These are phyloP conservation scores for Penicillium verhagenii DNA, from an alignment of 495 filamentous ascomycete species.

Conservation along the genomic window DNA sequence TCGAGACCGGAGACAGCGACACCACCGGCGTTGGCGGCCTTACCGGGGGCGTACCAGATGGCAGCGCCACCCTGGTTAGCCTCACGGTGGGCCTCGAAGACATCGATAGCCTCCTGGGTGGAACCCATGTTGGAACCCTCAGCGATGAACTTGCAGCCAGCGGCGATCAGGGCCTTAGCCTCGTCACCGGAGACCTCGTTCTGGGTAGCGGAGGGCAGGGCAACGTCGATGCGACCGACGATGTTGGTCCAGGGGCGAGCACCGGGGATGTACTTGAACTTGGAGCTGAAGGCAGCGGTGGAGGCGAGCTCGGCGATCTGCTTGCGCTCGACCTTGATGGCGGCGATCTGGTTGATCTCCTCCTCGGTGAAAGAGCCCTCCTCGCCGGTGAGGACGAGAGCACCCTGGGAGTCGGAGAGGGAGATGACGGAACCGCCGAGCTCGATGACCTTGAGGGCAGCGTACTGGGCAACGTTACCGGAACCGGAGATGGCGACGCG, in stretches of 20 bases:
- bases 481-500: conserved; percentile 95
- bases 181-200: conserved; percentile 94
- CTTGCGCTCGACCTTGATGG: conserved; percentile 84
- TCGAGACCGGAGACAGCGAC: conserved; percentile 97
- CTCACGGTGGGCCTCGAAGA: conserved; percentile 81
- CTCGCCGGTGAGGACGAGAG: conserved; percentile 67
- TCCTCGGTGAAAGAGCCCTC: conserved; percentile 65
- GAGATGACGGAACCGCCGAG: conserved; percentile 91
- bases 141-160: conserved; percentile 82
- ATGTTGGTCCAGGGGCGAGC: conserved; percentile 90
- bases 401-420: conserved; percentile 89
- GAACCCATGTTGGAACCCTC: conserved; percentile 99
- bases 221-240: conserved; percentile 77
- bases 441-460: conserved; percentile 94
- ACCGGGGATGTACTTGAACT: conserved; percentile 85
- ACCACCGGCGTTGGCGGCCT: conserved; percentile 94
- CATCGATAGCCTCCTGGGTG: conserved; percentile 90
- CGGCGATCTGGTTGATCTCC: conserved; percentile 73
- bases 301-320: conserved; percentile 66
- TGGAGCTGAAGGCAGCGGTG: conserved; percentile 51
- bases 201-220: conserved; percentile 91
- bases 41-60: conserved; percentile 95
- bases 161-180: conserved; percentile 73
- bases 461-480: conserved; percentile 97
- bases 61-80: conserved; percentile 63